Evolutionary conservation across 2,329 filamentous ascomycete species (phyloP).

Genomic region (Talaromyces sp.): DNA sequence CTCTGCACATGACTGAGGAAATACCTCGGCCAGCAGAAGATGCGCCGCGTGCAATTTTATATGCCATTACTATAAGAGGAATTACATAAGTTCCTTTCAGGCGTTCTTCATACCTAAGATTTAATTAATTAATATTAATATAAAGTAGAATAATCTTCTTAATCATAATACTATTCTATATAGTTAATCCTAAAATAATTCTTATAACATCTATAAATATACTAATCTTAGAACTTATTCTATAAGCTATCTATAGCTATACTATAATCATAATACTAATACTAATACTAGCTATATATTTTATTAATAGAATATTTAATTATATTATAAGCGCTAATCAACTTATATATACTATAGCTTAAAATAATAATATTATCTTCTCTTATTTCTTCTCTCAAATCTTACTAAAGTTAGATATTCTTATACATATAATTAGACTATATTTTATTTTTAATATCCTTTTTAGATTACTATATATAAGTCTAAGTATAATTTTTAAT

Average conservation of each 20-base stretch:
- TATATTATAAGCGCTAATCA: not conserved
- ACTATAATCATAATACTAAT: not conserved
- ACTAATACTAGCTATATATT: not conserved
- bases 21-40: slow-evolving; percentile 3
- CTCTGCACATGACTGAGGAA: slow-evolving; percentile 7
- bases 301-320: not conserved
- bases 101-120: not conserved
- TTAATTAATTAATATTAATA: not conserved
- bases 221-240: not conserved
- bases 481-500: not conserved
- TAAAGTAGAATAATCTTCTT: not conserved
- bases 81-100: not conserved
- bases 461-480: not conserved
- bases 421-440: not conserved
- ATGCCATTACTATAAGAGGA: not conserved
- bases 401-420: not conserved
- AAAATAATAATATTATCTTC: not conserved
- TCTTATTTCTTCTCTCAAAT: not conserved
- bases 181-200: not conserved
- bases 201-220: not conserved
- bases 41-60: slow-evolving; percentile 3
- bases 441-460: not conserved
- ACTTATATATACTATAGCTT: not conserved
- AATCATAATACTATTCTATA: not conserved
- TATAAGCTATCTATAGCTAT: not conserved